Base-by-base conservation (phyloP, 2,329 filamentous ascomycete genomes). In the Rachicladosporium sp. region DNA sequence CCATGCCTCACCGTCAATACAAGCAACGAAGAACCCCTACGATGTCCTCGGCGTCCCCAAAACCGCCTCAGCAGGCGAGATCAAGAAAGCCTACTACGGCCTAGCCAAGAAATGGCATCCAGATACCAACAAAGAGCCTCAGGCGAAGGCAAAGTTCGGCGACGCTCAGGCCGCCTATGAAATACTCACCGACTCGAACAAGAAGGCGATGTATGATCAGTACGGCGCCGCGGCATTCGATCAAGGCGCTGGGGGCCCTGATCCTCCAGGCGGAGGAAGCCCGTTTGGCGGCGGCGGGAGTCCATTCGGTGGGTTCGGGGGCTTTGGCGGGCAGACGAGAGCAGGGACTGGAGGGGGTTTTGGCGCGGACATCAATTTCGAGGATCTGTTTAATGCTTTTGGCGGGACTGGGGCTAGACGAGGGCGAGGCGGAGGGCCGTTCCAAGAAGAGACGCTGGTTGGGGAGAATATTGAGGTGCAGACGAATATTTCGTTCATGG, bases 11-110 rank as follows among this genome's bases (percentile, higher is more conserved):
- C 56, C 62, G 33, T 62, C 61, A 33, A 52, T 60, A 4, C 57
- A 67, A 13, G 69, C 70, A 4, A 64, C 76, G 19, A 63, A 84
- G 59, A 83, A 98, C 54, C 91, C 91, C 1, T 98, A 98, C 63
- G 75, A 78, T 48, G 74, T 83, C 4, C 78, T 98, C 23, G 91
- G 91, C 10, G 85, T 98, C 23, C 70, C 70, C 54, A 93, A 89
- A 60, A 73, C 65, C 46, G 85, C 91, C 11, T 79, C 84, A 1
- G 68, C 86, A 3, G 69, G 77, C 43, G 89, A 96, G 29, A 96
- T 98, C 60, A 98, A 98, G 61, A 96, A 95, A 62, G 88, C 91
- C 3, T 98, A 98, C 68, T 98, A 98, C 59, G 85, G 88, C 37
- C 70, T 96, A 43, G 91, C 91, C 12, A 98, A 98, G 65, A 98